Evolutionary conservation across 768 basidiomycete species (phyloP), one percentile per base, ranked within the genome.

Genomic region (Leccinellum rugosiceps): DNA sequence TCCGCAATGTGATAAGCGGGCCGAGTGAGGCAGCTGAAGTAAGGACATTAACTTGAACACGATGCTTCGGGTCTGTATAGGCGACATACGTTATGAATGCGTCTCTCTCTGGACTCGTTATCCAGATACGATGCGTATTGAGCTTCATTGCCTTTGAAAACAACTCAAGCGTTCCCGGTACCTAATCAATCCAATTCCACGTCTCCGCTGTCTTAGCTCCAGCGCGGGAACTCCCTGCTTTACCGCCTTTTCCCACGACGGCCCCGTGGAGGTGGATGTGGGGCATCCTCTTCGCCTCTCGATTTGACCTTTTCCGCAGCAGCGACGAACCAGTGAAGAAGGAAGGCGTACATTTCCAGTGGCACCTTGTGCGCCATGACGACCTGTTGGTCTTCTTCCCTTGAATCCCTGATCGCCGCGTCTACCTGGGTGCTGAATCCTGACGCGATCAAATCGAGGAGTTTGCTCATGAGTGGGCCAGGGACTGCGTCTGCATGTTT

Each of bases 311-410:
- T 89, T 72, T 96, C 94, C 1, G 86, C 88, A 0, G 86, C 86
- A 11, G 77, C 74, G 15, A 92, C 89, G 68, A 95, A 95, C 94
- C 94, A 98, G 58, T 87, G 80, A n/a, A 97, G 73, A 25, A 98
- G 76, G 69, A 98, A 98, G 7, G 88, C 90, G 70, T 92, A 98
- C 79, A 90, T 86, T 71, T 98, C 97, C 58, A 99, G 78, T 0
- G 92, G 84, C 3, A 68, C 61, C 69, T 87, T 90, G 71, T 94
- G 93, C 0, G 76, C 65, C 60, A 80, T 72, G 64, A 82, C 79
- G 2, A 78, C 76, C 56, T 87, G 78, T 57, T 85, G 81, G 50
- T 87, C 83, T 26, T 88, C 90, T 6, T 81, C 76, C 9, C 90
- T 86, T 25, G 90, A 72, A 61, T 93, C 90, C 52, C 80, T 81